These are phyloP conservation scores for Pichia sporocuriosa DNA, from an alignment of 805 yeast genomes.

Conservation along the genomic window DNA sequence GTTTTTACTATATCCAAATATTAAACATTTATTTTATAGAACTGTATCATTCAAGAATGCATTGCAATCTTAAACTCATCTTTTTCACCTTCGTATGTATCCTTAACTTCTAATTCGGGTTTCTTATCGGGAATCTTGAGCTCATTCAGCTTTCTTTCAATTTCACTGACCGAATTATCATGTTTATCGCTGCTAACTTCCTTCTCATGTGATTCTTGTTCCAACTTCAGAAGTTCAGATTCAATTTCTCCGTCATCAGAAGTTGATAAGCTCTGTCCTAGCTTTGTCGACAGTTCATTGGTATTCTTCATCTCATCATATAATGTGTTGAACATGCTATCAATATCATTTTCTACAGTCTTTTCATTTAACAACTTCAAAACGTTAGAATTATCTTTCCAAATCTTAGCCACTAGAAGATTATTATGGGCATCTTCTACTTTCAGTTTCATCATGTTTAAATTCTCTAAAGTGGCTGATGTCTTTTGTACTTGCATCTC, in stretches of 20 bases:
- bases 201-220: conserved; percentile 7
- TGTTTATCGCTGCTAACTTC: conserved; percentile 1
- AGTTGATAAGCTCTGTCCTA: conserved; percentile 9
- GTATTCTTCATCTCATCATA: conserved; percentile 16
- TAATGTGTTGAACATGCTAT: conserved; percentile 18
- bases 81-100: not conserved
- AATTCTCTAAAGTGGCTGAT: conserved; percentile 18
- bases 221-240: conserved; percentile 16
- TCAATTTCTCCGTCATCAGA: conserved; percentile 23
- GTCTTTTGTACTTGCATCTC: conserved; percentile 19
- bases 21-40: not conserved
- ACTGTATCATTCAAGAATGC: not conserved
- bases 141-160: conserved; percentile 9
- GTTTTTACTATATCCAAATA: not conserved
- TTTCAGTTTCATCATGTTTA: conserved; percentile 18
- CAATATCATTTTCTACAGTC: conserved; percentile 16
- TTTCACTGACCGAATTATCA: not conserved
- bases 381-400: conserved; percentile 22
- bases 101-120: not conserved
- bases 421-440: conserved; percentile 26
- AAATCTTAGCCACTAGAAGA: conserved; percentile 16
- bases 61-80: not conserved
- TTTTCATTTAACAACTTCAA: conserved; percentile 22
- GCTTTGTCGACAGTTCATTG: conserved; percentile 15
- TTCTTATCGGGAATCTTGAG: conserved; percentile 10